Conservation (phyloP, 495 filamentous ascomycete species). For the Lentithecium fluviatile region DNA sequence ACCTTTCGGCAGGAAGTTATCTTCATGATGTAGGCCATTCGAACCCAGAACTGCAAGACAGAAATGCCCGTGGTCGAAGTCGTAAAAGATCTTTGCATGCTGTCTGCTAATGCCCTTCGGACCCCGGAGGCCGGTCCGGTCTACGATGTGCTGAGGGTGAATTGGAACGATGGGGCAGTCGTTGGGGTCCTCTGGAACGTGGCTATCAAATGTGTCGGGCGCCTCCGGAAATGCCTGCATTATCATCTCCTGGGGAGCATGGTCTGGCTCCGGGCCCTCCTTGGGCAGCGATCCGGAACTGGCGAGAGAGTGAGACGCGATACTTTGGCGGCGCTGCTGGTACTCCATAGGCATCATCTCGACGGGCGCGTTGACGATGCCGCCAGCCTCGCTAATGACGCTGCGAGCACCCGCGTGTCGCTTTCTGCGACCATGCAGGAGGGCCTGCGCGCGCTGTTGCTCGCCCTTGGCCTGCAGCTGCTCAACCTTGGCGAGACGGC, state of each 20-base stretch:
- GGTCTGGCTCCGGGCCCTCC: conserved; percentile 15
- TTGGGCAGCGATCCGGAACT: conserved; percentile 19
- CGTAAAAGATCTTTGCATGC: conserved; percentile 82
- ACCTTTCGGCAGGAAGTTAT: conserved; percentile 62
- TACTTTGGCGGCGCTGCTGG: conserved; percentile 30
- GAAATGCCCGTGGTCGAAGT: conserved; percentile 69
- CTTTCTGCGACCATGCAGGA: conserved; percentile 9
- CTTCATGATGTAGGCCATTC: conserved; percentile 84
- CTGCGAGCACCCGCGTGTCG: conserved; percentile 18
- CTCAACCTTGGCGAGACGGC: conserved; percentile 19
- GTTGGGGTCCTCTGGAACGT: conserved; percentile 45
- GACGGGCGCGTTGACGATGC: conserved; percentile 25
- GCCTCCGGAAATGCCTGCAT: conserved; percentile 25
- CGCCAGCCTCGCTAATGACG: conserved; percentile 31
- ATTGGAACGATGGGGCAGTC: conserved; percentile 77
- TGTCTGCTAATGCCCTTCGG: conserved; percentile 73
- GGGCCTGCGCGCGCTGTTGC: conserved; percentile 1
- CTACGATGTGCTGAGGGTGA: conserved; percentile 59
- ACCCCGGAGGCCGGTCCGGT: conserved; percentile 54
- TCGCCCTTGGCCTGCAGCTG: conserved; percentile 17
- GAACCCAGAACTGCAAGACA: conserved; percentile 77
- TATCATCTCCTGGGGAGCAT: conserved; percentile 24
- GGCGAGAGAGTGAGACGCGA: conserved; percentile 29
- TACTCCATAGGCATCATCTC: conserved; percentile 17
- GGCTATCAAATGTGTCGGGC: conserved; percentile 13